Percentiles rank a stretch among this genome's conserved stretches.
These are phyloP conservation scores for Cercospora zeae-maydis DNA, from an alignment of 2,329 filamentous ascomycete species.

Conservation along the genomic window DNA sequence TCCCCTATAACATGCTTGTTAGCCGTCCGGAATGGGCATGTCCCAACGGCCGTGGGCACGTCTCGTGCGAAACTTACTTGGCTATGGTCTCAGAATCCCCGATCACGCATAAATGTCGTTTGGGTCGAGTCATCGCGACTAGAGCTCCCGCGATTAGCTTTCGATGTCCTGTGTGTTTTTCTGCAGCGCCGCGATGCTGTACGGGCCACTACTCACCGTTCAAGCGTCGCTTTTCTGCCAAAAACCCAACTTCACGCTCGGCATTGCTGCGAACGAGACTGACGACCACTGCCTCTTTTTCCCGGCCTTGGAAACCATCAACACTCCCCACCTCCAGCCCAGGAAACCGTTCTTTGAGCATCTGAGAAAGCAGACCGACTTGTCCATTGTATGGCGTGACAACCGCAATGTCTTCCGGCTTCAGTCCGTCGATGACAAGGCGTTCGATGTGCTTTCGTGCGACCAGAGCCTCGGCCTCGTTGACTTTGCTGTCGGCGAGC, in stretches of 20 bases:
- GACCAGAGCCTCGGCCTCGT: constrained; percentile 81
- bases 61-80: constrained; percentile 58
- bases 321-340: constrained; percentile 94
- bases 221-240: constrained; percentile 84
- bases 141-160: constrained; percentile 13
- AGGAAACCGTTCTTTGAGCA: constrained; percentile 75
- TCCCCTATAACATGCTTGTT: constrained; percentile 54
- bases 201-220: constrained; percentile 62
- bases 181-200: background rate
- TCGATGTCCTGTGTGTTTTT: background rate
- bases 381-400: constrained; percentile 97
- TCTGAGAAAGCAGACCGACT: constrained; percentile 69
- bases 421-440: constrained; percentile 75
- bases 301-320: constrained; percentile 93
- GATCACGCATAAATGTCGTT: constrained; percentile 82
- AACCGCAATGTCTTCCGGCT: constrained; percentile 80
- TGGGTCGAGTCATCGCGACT: constrained; percentile 97
- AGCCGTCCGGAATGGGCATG: background rate
- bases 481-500: constrained; percentile 78
- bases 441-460: constrained; percentile 73
- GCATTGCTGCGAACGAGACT: constrained; percentile 90
- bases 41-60: background rate
- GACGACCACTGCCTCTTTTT: constrained; percentile 93
- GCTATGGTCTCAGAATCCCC: constrained; percentile 92
- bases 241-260: constrained; percentile 83